phyloP scores from a whole-genome alignment of 1,139 yeast genomes.

The Lodderomyces pseudojiufengensis region DNA sequence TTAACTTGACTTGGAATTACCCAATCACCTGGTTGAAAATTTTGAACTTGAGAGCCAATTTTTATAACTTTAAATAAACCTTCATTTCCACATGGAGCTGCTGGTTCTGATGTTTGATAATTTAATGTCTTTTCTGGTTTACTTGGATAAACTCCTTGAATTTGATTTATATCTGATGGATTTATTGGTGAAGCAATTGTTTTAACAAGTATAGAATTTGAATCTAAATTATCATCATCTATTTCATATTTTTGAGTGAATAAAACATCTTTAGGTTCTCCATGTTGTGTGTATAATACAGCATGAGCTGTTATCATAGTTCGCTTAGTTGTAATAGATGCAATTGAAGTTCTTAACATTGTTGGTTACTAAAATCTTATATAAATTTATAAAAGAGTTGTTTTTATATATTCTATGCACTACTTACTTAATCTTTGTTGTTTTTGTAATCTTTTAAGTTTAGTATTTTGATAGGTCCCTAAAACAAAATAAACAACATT shows the following conservation, averaged over 20 bases:
- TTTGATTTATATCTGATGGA: conserved; percentile 42
- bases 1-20: conserved; percentile 79
- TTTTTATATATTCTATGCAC: too few relatives aligned
- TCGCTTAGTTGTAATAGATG: conserved; percentile 16
- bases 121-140: conserved; percentile 31
- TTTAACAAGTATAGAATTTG: conserved; percentile 50
- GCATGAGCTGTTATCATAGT: conserved; percentile 55
- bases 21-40: conserved; percentile 76
- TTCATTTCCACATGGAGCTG: conserved; percentile 57
- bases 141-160: conserved; percentile 41
- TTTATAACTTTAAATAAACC: conserved; percentile 83
- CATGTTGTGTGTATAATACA: conserved; percentile 54
- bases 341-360: neutral
- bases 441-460: conserved; percentile 47
- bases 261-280: conserved; percentile 57
- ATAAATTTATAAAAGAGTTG: too few relatives aligned
- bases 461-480: conserved; percentile 75
- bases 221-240: conserved; percentile 39
- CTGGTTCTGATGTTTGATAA: conserved; percentile 30
- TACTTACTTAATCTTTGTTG: conserved; percentile 11
- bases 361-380: too few relatives aligned
- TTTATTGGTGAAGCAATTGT: conserved; percentile 80
- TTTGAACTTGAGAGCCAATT: conserved; percentile 53
- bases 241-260: conserved; percentile 50
- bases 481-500: conserved; percentile 67